Conservation (phyloP, 768 basidiomycete genomes). For the Tulasnella sp. region DNA sequence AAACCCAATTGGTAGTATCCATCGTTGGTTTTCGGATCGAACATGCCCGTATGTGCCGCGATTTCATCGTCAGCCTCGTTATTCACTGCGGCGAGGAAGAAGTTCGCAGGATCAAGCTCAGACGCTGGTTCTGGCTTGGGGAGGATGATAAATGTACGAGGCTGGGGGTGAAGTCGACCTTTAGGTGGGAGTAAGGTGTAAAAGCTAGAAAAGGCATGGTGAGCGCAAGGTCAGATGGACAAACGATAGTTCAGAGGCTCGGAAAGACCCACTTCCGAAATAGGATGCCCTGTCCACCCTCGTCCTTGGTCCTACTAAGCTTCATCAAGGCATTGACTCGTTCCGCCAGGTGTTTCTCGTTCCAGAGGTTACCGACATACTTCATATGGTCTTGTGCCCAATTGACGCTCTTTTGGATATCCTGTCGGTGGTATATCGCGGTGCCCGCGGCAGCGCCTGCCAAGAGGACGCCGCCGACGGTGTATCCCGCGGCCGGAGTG, state of each 20-base stretch:
- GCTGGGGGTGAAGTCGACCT: conserved; percentile 40
- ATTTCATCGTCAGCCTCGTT: conserved; percentile 60
- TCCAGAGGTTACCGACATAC: conserved; percentile 79
- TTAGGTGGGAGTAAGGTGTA: conserved; percentile 66
- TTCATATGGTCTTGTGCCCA: conserved; percentile 85
- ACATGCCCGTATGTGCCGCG: conserved; percentile 82
- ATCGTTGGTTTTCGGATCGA: conserved; percentile 65
- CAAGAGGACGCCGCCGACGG: conserved; percentile 58
- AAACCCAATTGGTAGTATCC: conserved; percentile 83
- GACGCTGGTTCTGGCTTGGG: conserved; percentile 41
- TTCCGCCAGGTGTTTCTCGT: conserved; percentile 46
- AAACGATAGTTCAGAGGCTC: neutral
- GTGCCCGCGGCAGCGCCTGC: conserved; percentile 77
- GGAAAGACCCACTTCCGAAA: conserved; percentile 44
- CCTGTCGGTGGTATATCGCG: conserved; percentile 70
- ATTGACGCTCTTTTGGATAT: conserved; percentile 52
- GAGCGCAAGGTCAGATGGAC: conserved; percentile 1
- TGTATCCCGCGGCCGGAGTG: conserved; percentile 33
- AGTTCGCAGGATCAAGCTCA: conserved; percentile 25
- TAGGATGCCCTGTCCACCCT: conserved; percentile 35
- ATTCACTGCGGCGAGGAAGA: conserved; percentile 57
- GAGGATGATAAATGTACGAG: conserved; percentile 68
- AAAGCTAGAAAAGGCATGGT: conserved; percentile 48
- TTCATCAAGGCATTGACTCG: conserved; percentile 52
- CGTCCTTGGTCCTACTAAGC: conserved; percentile 38